phyloP scores from a whole-genome alignment of 2,329 filamentous ascomycete genomes.

The Penicillium corylophilum region DNA sequence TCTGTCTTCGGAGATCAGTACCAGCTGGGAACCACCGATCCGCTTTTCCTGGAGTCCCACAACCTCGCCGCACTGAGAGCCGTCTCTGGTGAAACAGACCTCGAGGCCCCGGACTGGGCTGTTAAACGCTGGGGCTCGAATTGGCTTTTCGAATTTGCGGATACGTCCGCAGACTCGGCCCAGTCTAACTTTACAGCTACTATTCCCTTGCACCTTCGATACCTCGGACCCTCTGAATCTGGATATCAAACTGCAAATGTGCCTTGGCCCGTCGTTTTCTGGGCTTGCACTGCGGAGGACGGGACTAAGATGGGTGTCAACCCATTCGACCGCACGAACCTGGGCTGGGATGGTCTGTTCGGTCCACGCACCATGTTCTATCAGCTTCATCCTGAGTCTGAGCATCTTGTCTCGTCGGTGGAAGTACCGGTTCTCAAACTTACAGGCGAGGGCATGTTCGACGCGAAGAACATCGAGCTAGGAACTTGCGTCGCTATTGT shows the following conservation, averaged over 20 bases:
- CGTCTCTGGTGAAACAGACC: constrained; percentile 74
- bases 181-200: constrained; percentile 37
- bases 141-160: constrained; percentile 70
- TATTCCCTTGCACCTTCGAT: constrained; percentile 83
- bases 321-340: constrained; percentile 78
- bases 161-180: constrained; percentile 39
- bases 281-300: constrained; percentile 70
- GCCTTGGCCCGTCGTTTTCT: constrained; percentile 83
- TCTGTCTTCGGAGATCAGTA: constrained; percentile 83
- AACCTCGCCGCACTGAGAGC: constrained; percentile 69
- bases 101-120: constrained; percentile 86
- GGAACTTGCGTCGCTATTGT: constrained; percentile 61
- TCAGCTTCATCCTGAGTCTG: constrained; percentile 62
- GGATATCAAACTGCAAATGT: constrained; percentile 60
- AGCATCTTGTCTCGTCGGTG: constrained; percentile 53
- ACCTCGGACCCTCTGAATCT: constrained; percentile 62
- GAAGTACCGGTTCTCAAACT: constrained; percentile 66
- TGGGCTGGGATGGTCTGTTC: constrained; percentile 87
- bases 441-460: constrained; percentile 44
- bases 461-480: constrained; percentile 43
- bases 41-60: constrained; percentile 76
- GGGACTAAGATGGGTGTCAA: constrained; percentile 68
- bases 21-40: constrained; percentile 60
- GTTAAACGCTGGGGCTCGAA: constrained; percentile 75
- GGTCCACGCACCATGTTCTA: constrained; percentile 76